A percentile compares a stretch with the other conserved stretches of the same genome.
phyloP scores from a whole-genome alignment of 805 yeast species.

The Wickerhamiella bombiphila region DNA sequence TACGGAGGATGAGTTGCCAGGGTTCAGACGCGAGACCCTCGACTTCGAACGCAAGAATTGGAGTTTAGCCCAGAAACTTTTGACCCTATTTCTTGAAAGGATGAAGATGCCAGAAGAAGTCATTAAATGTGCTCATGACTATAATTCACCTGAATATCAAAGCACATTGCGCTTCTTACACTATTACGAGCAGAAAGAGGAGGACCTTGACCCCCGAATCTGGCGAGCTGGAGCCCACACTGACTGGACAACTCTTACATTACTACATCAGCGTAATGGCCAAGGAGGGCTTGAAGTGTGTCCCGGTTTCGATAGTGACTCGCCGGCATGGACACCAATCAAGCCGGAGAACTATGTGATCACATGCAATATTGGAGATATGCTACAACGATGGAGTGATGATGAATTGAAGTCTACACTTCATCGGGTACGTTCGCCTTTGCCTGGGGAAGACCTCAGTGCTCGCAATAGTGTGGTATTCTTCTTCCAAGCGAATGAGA shows the following conservation, averaged over 20 bases:
- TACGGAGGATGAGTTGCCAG: constrained; percentile 4
- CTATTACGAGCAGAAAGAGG: constrained; percentile 4
- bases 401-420: constrained; percentile 10
- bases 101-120: constrained; percentile 6
- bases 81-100: constrained; percentile 8
- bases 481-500: constrained; percentile 12
- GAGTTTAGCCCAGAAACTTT: constrained; percentile 6
- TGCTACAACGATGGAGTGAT: constrained; percentile 14
- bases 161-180: constrained; percentile 13
- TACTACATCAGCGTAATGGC: constrained; percentile 10
- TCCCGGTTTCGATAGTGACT: constrained; percentile 8
- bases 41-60: constrained; percentile 8
- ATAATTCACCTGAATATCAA: constrained; percentile 5
- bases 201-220: constrained; percentile 5
- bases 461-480: constrained; percentile 10
- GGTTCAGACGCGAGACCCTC: constrained; percentile 1
- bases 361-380: constrained; percentile 14
- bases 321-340: constrained; percentile 10
- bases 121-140: constrained; percentile 7
- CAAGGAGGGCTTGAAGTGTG: constrained; percentile 14
- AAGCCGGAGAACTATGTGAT: constrained; percentile 7
- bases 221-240: constrained; percentile 16
- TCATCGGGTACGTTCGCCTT: constrained; percentile 11
- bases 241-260: constrained; percentile 9
- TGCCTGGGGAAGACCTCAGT: constrained; percentile 5